Conservation (phyloP, 176 grass and related monocot species). For the Oryza brachyantha region DNA sequence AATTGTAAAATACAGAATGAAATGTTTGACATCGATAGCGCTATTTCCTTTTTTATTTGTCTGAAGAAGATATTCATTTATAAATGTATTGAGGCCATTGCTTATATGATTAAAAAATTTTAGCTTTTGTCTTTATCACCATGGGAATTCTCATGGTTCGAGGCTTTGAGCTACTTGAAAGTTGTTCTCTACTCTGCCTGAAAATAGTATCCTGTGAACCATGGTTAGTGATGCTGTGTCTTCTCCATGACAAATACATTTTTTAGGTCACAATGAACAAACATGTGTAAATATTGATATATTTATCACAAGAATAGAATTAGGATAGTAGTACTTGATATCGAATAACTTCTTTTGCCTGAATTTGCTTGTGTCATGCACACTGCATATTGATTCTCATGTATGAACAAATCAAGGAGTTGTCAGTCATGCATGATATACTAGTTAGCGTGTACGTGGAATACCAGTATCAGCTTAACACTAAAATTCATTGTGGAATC, state of each 20-base stretch:
- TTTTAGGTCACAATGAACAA: not conserved
- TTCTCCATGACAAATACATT: not conserved
- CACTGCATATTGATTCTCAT: not conserved
- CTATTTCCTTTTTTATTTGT: not conserved
- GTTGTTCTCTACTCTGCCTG: not conserved
- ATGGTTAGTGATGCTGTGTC: not conserved
- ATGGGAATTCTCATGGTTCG: not conserved
- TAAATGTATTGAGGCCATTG: not conserved
- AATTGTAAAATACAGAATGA: not conserved
- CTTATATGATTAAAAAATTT: not conserved
- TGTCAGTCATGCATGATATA: not conserved
- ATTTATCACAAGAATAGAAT: not conserved
- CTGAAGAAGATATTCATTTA: not conserved
- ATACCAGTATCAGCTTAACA: not conserved
- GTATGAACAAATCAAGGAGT: not conserved
- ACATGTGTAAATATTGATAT: not conserved
- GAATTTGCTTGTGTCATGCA: not conserved
- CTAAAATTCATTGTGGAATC: not conserved
- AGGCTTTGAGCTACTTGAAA: not conserved
- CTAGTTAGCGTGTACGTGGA: not conserved
- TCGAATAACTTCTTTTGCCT: not conserved
- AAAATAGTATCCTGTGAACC: not conserved
- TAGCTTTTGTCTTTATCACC: not conserved
- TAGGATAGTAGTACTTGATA: not conserved
- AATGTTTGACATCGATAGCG: not conserved